Evolutionary conservation across 2,329 filamentous ascomycete species (phyloP).

Genomic region (Penicillium sp.): DNA sequence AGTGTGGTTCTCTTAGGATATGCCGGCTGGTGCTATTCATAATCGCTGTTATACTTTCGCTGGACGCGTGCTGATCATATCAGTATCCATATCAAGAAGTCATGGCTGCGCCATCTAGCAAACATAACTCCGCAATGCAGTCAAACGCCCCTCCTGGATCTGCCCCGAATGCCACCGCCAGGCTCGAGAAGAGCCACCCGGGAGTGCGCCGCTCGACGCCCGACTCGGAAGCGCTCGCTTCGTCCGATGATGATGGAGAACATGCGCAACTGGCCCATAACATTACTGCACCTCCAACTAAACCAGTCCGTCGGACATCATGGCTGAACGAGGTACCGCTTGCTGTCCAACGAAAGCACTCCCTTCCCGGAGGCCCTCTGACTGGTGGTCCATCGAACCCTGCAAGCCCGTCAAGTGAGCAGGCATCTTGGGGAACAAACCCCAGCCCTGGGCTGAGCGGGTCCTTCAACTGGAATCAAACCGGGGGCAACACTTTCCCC

Average conservation of each 20-base stretch:
- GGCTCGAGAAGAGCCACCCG: constrained; percentile 71
- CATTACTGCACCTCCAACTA: constrained; percentile 52
- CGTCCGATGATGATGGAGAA: constrained; percentile 88
- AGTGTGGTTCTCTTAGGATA: background rate
- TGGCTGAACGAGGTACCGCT: constrained; percentile 83
- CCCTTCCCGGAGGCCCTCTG: constrained; percentile 72
- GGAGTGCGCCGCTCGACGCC: constrained; percentile 77
- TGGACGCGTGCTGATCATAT: background rate
- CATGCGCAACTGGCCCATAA: constrained; percentile 55
- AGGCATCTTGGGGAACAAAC: constrained; percentile 43
- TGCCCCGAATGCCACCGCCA: constrained; percentile 61
- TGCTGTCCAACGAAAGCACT: constrained; percentile 68
- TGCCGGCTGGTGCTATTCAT: background rate
- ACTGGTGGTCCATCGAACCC: constrained; percentile 78
- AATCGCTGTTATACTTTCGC: background rate
- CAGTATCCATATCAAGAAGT: constrained; percentile 25
- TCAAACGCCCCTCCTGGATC: constrained; percentile 45
- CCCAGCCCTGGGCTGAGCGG: constrained; percentile 39
- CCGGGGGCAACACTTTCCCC: constrained; percentile 54
- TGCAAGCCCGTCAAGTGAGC: constrained; percentile 71
- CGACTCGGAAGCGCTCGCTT: constrained; percentile 89
- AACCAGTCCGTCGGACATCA: constrained; percentile 69
- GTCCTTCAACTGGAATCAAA: constrained; percentile 45
- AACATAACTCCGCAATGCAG: constrained; percentile 29
- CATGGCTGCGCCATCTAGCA: constrained; percentile 44